These are phyloP conservation scores for Cladosporium cucumerinum DNA, from an alignment of 2,329 filamentous ascomycete genomes.

Conservation along the genomic window DNA sequence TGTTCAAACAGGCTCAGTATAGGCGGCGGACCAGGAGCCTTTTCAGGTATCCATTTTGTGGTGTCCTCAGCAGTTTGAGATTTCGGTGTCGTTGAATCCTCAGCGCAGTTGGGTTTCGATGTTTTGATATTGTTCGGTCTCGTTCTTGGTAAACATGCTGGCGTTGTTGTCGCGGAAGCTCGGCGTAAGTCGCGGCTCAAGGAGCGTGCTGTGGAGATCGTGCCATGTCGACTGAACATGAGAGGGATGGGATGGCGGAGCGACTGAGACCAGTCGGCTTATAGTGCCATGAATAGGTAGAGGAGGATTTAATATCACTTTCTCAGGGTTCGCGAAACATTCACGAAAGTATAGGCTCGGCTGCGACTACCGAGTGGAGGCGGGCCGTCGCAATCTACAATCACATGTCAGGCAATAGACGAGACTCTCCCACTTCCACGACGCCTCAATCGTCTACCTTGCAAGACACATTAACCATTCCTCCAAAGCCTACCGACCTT, in stretches of 20 bases:
- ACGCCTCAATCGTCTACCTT: background rate
- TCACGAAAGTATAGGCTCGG: background rate
- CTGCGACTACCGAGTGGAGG: background rate
- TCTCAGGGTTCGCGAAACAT: background rate
- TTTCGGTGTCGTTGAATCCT: background rate
- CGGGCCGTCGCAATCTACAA: background rate
- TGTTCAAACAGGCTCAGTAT: slow-evolving; percentile 1
- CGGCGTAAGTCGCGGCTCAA: background rate
- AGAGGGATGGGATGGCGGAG: background rate
- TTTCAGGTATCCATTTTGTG: background rate
- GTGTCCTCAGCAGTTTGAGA: background rate
- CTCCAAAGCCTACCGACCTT: too few relatives aligned
- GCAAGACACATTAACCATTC: background rate
- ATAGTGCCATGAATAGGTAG: background rate
- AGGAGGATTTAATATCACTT: background rate
- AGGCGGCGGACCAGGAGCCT: background rate
- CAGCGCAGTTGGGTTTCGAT: background rate
- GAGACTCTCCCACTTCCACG: background rate
- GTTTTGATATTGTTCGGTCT: background rate
- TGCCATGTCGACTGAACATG: slow-evolving; percentile 12
- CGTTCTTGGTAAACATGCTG: background rate
- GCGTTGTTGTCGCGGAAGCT: background rate
- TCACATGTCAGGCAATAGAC: slow-evolving; percentile 3
- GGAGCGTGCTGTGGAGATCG: background rate
- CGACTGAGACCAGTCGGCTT: slow-evolving; percentile 12